Percentiles rank a stretch among this genome's conserved stretches.
Evolutionary conservation across 2,329 filamentous ascomycete species (phyloP).

Genomic region (Podosphaera xanthii): DNA sequence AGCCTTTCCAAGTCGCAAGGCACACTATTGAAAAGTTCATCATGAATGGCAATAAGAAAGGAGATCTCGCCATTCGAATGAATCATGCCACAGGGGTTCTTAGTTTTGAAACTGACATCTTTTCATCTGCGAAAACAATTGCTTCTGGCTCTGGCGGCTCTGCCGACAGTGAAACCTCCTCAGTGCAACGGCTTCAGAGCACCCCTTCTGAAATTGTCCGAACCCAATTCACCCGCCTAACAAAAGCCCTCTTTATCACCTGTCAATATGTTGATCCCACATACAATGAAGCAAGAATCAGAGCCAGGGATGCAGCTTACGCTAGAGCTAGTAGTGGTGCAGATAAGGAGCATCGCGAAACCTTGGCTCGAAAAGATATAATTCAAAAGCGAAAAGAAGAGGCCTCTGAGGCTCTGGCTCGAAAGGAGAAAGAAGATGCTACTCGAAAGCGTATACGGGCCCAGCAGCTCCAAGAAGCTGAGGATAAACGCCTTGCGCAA

Average conservation of each 20-base stretch:
- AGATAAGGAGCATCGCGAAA: slow-evolving; percentile 76
- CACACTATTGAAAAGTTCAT: slow-evolving; percentile 98
- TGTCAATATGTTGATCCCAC: slow-evolving; percentile 88
- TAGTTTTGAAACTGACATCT: slow-evolving; percentile 94
- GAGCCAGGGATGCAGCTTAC: slow-evolving; percentile 59
- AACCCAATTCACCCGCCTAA: slow-evolving; percentile 75
- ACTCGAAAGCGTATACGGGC: slow-evolving; percentile 68
- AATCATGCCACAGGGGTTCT: slow-evolving; percentile 87
- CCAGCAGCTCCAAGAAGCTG: slow-evolving; percentile 72
- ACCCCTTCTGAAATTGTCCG: slow-evolving; percentile 95
- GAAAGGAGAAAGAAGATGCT: slow-evolving; percentile 80
- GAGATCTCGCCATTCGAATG: slow-evolving; percentile 85
- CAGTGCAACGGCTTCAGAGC: slow-evolving; percentile 87
- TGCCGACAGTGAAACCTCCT: slow-evolving; percentile 61
- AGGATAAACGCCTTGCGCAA: slow-evolving; percentile 69
- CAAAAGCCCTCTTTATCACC: slow-evolving; percentile 75
- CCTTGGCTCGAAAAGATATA: slow-evolving; percentile 62
- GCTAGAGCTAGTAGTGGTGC: slow-evolving; percentile 65
- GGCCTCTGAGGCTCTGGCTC: slow-evolving; percentile 68
- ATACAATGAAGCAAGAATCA: slow-evolving; percentile 61
- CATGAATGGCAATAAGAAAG: slow-evolving; percentile 99
- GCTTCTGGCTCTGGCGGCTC: slow-evolving; percentile 72
- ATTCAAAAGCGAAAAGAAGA: slow-evolving; percentile 96
- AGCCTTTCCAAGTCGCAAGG: slow-evolving; percentile 79
- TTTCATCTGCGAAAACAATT: slow-evolving; percentile 84